A percentile compares a stretch with the other conserved stretches of the same genome.
Conservation (phyloP, 2,329 filamentous ascomycete genomes). For the Blumeriella jaapii region DNA sequence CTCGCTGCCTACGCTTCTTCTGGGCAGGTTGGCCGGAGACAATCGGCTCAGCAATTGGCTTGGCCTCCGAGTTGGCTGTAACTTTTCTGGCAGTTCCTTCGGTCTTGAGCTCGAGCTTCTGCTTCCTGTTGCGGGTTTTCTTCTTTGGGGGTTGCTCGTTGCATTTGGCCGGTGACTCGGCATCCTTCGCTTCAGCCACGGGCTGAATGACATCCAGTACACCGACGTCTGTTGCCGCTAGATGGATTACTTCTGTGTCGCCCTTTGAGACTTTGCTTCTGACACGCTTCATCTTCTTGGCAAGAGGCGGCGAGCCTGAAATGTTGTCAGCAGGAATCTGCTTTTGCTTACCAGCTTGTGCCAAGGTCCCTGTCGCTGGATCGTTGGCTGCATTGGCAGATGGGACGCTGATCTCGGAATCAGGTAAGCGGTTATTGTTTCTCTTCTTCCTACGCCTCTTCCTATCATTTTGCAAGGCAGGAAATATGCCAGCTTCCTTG, state of each 20-base stretch:
- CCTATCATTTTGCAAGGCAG: constrained; percentile 4
- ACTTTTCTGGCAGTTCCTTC: too few species aligned
- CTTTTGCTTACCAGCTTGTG: neutral
- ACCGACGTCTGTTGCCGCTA: neutral
- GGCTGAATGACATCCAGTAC: neutral
- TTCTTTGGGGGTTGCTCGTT: neutral
- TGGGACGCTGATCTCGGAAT: too few species aligned
- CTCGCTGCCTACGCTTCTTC: constrained; percentile 1
- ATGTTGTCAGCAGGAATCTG: neutral
- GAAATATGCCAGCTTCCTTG: neutral
- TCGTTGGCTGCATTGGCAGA: constrained; percentile 1
- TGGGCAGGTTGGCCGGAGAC: neutral
- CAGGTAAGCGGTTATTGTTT: constrained; percentile 16
- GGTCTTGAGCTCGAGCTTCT: neutral
- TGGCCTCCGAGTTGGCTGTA: too few species aligned
- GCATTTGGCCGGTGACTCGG: neutral
- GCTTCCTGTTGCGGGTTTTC: constrained; percentile 3
- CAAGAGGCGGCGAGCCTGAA: too few species aligned
- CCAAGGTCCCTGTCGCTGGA: neutral
- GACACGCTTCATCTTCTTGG: too few species aligned
- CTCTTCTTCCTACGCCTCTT: constrained; percentile 17
- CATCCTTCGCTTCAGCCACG: neutral
- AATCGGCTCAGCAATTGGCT: too few species aligned
- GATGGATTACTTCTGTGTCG: neutral
- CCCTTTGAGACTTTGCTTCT: too few species aligned